Conservation (phyloP, 2,329 filamentous ascomycete species). For the Calonectria montana region DNA sequence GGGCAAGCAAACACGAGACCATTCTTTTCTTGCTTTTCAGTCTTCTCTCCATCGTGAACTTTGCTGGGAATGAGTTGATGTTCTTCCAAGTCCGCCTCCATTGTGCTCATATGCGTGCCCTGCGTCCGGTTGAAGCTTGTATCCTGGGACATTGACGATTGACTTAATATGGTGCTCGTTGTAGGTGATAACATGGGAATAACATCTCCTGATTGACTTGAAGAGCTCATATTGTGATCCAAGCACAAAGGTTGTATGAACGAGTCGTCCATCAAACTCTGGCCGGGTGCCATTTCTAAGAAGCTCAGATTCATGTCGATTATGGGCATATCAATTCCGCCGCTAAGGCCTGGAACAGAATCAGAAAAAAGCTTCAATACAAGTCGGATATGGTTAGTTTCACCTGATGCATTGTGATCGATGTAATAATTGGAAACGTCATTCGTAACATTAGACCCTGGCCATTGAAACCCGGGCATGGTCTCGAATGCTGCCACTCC, state of each 20-base stretch:
- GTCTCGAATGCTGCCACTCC: neutral
- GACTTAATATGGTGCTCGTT: neutral
- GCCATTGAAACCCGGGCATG: neutral
- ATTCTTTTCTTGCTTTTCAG: neutral
- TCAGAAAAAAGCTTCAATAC: neutral
- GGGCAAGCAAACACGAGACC: neutral
- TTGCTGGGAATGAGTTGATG: neutral
- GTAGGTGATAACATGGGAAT: neutral
- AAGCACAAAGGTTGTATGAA: neutral
- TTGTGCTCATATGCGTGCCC: neutral
- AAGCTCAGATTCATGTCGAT: neutral
- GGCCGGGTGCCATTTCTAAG: neutral
- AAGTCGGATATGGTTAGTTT: no score
- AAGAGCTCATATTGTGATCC: neutral
- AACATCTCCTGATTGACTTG: neutral
- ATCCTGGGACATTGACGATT: neutral
- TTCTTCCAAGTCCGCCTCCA: neutral
- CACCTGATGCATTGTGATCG: neutral
- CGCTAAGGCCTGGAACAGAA: neutral
- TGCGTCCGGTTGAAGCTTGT: neutral
- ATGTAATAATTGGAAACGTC: neutral
- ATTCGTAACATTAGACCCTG: neutral
- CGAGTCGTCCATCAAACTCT: neutral
- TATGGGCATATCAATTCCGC: neutral
- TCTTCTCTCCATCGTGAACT: neutral